Base-by-base conservation (phyloP, 129 eudicot species). In the Flaveria bidentis region DNA sequence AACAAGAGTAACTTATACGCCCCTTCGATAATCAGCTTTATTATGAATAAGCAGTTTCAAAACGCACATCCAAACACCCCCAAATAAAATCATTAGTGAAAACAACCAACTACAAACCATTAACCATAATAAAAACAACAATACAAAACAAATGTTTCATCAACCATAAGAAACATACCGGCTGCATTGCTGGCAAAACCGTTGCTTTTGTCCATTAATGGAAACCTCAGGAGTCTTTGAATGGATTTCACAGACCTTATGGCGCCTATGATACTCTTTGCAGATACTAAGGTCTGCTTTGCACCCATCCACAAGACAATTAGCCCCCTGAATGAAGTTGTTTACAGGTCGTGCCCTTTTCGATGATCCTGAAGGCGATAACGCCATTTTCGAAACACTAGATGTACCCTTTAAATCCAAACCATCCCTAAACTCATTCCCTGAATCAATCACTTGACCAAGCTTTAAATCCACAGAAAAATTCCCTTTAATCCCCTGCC, bases 161-260 rank as follows among this genome's bases (percentile, higher is more conserved):
- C n/a, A 63, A 63, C 45, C 20, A 14, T 28, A 14, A 63, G 41
- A 80, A 2, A 5, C 12, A 30, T 82, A 88, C 93, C 93, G 84
- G 74, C 93, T 88, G 76, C 93, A 88, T 74, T 88, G 93, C 81
- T 88, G 93, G 73, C 93, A 88, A 77, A 88, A 88, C 12, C 93
- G 86, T 75, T 88, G 86, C 79, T 84, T 86, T n/a, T 79, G 75
- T 18, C 93, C 85, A 45, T 87, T 81, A 71, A 88, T 88, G 56
- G 70, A 76, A 71, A 88, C 93, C 79, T 84, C 69, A 1, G 93
- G 85, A 65, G 93, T 86, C 82, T 88, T 88, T 2, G 93, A 86
- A 70, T 88, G 93, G 63, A 79, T 49, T 73, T 86, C 90, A 65
- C 93, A 88, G 15, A 88, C 93, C 79, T 88, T 88, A 71, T 88